Conservation (phyloP, 2,329 filamentous ascomycete genomes). For the Ceratocystis cacaofunesta region DNA sequence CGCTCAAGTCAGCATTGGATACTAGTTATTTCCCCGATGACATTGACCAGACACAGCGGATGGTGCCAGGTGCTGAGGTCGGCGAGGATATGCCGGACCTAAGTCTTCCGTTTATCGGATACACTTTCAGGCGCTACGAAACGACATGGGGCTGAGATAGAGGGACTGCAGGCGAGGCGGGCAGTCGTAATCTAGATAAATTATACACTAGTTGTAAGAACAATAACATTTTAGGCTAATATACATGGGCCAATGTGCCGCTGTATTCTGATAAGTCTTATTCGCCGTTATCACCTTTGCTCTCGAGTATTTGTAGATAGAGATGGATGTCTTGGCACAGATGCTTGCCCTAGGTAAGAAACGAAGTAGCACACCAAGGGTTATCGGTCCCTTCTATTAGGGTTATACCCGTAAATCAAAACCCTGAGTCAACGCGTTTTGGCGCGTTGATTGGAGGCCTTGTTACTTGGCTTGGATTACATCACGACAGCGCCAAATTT, state of each 20-base stretch:
- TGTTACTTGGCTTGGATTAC: not conserved
- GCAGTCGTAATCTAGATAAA: no score
- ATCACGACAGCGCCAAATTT: not conserved
- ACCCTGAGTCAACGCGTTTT: not conserved
- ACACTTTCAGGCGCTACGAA: constrained; percentile 19
- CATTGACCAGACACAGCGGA: constrained; percentile 74
- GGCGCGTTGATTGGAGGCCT: constrained; percentile 10
- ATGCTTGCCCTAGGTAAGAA: no score
- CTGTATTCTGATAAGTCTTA: no score
- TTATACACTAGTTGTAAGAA: no score
- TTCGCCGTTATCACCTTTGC: no score
- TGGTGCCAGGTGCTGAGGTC: constrained; percentile 9
- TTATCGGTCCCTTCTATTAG: not conserved
- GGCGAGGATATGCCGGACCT: constrained; percentile 75
- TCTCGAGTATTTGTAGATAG: no score
- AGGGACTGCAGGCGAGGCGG: not conserved
- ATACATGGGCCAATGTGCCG: no score
- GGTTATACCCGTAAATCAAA: not conserved
- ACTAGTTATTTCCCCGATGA: constrained; percentile 99
- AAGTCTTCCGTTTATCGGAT: constrained; percentile 61
- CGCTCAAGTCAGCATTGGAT: constrained; percentile 82
- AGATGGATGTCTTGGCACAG: no score
- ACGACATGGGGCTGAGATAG: constrained; percentile 13
- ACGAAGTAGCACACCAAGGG: not conserved
- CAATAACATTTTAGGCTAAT: no score